Conservation (phyloP, 176 grass and related monocot genomes). For the Avena atlantica region DNA sequence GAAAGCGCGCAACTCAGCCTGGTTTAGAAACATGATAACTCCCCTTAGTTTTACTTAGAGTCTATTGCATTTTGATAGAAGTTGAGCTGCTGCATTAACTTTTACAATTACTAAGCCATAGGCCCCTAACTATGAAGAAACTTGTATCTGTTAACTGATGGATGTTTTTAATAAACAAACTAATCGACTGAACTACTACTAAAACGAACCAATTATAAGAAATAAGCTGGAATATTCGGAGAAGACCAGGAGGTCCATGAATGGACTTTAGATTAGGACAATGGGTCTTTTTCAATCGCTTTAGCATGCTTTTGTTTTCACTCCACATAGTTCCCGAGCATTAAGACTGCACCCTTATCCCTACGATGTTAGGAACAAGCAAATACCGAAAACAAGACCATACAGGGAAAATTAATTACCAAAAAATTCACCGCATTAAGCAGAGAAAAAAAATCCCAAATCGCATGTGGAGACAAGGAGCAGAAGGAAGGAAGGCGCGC, state of each 20-base stretch:
- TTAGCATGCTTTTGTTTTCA: neutral
- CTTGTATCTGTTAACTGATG: conserved; percentile 9
- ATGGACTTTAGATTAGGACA: neutral
- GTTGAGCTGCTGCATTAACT: neutral
- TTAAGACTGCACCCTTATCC: no score
- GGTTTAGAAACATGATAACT: conserved; percentile 31
- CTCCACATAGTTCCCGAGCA: no score
- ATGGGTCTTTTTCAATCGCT: neutral
- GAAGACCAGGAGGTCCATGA: neutral
- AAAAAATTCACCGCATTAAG: no score
- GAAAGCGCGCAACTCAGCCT: conserved; percentile 84
- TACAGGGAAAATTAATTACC: no score
- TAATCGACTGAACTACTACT: neutral
- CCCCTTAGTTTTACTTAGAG: conserved; percentile 11
- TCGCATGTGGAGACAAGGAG: no score
- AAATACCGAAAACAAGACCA: no score
- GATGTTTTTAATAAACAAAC: neutral
- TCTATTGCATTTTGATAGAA: neutral
- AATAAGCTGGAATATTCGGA: conserved; percentile 15
- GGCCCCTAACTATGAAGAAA: neutral
- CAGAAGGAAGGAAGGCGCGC: no score
- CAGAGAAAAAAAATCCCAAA: no score
- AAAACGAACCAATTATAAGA: conserved; percentile 21
- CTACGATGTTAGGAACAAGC: no score
- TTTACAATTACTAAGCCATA: neutral